phyloP scores from a whole-genome alignment of 2,329 filamentous ascomycete genomes.

The Trichoderma koningii region DNA sequence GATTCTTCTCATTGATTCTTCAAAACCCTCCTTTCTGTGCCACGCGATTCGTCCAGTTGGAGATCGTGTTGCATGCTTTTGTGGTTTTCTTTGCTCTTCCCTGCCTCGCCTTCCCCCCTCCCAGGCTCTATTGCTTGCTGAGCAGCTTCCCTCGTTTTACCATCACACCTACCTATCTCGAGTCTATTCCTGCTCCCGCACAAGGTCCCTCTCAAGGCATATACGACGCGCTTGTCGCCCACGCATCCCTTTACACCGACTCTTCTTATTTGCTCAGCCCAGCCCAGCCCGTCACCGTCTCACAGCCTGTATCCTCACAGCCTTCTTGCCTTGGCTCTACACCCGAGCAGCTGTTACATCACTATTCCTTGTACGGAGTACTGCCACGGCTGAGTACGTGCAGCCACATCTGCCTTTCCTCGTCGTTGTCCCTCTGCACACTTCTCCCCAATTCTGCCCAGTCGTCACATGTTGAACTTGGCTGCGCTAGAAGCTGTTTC shows the following conservation, averaged over 20 bases:
- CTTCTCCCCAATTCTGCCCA: slow-evolving; percentile 7
- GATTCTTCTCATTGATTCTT: background rate
- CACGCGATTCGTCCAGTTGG: slow-evolving; percentile 6
- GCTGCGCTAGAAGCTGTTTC: slow-evolving; percentile 1
- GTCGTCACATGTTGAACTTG: slow-evolving; percentile 24
- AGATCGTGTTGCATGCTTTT: background rate
- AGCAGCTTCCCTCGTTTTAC: background rate
- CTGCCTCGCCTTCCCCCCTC: background rate
- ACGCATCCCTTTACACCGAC: slow-evolving; percentile 37
- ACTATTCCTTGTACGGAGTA: slow-evolving; percentile 20
- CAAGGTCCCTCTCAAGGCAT: background rate
- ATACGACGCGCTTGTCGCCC: slow-evolving; percentile 21
- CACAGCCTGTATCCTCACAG: slow-evolving; percentile 24
- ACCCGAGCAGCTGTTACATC: slow-evolving; percentile 29
- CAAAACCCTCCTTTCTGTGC: slow-evolving; percentile 13
- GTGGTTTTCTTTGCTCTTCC: background rate
- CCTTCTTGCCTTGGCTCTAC: slow-evolving; percentile 7
- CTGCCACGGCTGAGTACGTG: slow-evolving; percentile 32
- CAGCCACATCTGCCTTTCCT: slow-evolving; percentile 26
- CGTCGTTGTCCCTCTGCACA: slow-evolving; percentile 6
- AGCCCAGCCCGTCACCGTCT: slow-evolving; percentile 1
- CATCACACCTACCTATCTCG: background rate
- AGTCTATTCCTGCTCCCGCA: background rate
- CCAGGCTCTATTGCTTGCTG: background rate
- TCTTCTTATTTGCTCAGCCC: slow-evolving; percentile 30